Conservation (phyloP, 768 basidiomycete genomes). For the Collybia sordida region DNA sequence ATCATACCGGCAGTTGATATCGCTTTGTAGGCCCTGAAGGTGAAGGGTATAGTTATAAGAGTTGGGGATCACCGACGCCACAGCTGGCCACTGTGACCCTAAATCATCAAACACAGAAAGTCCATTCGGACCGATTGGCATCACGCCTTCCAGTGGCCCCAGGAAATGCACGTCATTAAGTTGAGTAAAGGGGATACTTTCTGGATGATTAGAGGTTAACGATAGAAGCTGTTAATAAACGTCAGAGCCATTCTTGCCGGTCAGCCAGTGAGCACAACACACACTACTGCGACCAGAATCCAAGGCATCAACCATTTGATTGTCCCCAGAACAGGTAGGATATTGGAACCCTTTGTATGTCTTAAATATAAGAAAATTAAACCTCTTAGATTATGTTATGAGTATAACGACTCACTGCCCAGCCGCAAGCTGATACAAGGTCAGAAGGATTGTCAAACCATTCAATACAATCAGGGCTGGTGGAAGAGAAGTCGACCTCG, state of each 20-base stretch:
- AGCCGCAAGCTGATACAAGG: neutral
- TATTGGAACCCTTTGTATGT: too few relatives aligned
- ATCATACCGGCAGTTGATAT: slow-evolving; percentile 17
- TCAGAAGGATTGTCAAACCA: slow-evolving; percentile 10
- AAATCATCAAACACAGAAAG: slow-evolving; percentile 1
- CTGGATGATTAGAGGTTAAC: neutral
- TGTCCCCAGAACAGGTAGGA: slow-evolving; percentile 18
- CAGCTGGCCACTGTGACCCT: too few relatives aligned
- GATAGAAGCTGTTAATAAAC: neutral
- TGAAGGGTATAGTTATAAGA: slow-evolving; percentile 21
- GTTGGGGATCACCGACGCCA: neutral
- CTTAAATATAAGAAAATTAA: too few relatives aligned
- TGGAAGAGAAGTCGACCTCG: slow-evolving; percentile 18
- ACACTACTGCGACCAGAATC: slow-evolving; percentile 21
- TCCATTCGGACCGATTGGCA: slow-evolving; percentile 24
- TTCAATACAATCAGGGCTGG: slow-evolving; percentile 9
- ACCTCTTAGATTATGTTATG: neutral
- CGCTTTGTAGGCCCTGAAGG: slow-evolving; percentile 20
- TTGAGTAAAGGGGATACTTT: slow-evolving; percentile 16
- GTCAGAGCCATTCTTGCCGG: neutral
- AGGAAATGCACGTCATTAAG: slow-evolving; percentile 22
- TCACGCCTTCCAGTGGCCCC: slow-evolving; percentile 21
- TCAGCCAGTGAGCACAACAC: slow-evolving; percentile 1
- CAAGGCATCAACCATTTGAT: slow-evolving; percentile 19
- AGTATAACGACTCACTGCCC: neutral